phyloP scores from a whole-genome alignment of 345 rosid species.

The Lagerstroemia speciosa region DNA sequence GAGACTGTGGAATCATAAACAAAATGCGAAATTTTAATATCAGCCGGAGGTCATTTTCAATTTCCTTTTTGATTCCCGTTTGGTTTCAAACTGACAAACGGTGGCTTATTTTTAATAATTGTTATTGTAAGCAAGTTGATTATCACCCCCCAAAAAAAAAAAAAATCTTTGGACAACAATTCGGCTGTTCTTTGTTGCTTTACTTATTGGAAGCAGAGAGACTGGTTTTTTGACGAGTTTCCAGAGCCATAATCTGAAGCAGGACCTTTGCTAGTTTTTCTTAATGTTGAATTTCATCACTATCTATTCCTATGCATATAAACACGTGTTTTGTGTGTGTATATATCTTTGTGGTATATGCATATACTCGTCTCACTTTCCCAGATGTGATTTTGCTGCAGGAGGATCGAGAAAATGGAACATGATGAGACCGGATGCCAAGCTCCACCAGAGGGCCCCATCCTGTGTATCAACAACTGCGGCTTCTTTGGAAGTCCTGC shows the following conservation, averaged over 20 bases:
- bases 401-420: slow-evolving; percentile 55
- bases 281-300: neutral
- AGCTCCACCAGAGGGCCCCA: slow-evolving; percentile 74
- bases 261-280: neutral
- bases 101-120: neutral
- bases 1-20: neutral
- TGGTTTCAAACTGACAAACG: neutral
- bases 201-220: neutral
- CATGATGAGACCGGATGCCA: slow-evolving; percentile 94
- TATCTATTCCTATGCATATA: neutral
- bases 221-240: neutral
- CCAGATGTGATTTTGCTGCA: slow-evolving; percentile 14
- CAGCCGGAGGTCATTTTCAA: neutral
- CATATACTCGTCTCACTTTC: neutral
- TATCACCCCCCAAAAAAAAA: neutral
- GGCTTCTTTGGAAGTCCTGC: slow-evolving; percentile 93
- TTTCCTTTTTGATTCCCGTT: neutral
- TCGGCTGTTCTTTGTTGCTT: neutral
- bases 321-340: too few relatives aligned
- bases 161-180: neutral
- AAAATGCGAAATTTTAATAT: neutral
- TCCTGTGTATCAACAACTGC: slow-evolving; percentile 70
- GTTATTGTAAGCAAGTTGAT: neutral
- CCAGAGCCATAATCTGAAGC: neutral
- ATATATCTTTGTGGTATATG: neutral